Evolutionary conservation across 2,329 filamentous ascomycete genomes (phyloP).

Genomic region (Hymenoscyphus scutula): DNA sequence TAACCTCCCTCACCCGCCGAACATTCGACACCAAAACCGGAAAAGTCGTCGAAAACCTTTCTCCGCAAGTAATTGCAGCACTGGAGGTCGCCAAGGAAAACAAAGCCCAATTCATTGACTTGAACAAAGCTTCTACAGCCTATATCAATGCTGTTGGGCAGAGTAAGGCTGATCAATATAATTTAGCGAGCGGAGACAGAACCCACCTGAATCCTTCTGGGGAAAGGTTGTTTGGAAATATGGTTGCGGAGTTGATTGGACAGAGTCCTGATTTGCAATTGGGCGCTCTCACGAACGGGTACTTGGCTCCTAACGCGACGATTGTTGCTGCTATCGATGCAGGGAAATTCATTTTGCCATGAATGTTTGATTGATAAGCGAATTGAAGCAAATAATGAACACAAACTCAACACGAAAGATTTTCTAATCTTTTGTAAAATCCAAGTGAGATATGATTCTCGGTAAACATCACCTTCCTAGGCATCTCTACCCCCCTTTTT

Average conservation of each 20-base stretch:
- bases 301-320: constrained; percentile 13
- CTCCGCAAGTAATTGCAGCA: constrained; percentile 40
- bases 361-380: not conserved
- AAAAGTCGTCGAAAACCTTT: constrained; percentile 43
- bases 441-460: not conserved
- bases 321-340: constrained; percentile 20
- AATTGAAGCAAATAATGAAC: not conserved
- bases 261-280: constrained; percentile 16
- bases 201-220: constrained; percentile 49
- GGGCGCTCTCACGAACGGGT: constrained; percentile 6
- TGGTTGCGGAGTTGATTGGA: constrained; percentile 47
- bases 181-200: constrained; percentile 42
- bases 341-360: constrained; percentile 17
- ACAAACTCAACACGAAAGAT: not conserved
- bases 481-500: too few relatives aligned
- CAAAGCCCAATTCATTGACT: constrained; percentile 40
- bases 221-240: constrained; percentile 45
- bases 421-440: not conserved
- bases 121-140: constrained; percentile 44
- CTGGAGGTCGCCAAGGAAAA: constrained; percentile 40
- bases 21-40: constrained; percentile 39
- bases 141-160: constrained; percentile 48
- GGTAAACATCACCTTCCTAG: too few relatives aligned
- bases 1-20: constrained; percentile 47
- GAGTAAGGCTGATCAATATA: constrained; percentile 41